Conservation (phyloP, 169 alveolate species). For the Cryptosporidium ubiquitum region DNA sequence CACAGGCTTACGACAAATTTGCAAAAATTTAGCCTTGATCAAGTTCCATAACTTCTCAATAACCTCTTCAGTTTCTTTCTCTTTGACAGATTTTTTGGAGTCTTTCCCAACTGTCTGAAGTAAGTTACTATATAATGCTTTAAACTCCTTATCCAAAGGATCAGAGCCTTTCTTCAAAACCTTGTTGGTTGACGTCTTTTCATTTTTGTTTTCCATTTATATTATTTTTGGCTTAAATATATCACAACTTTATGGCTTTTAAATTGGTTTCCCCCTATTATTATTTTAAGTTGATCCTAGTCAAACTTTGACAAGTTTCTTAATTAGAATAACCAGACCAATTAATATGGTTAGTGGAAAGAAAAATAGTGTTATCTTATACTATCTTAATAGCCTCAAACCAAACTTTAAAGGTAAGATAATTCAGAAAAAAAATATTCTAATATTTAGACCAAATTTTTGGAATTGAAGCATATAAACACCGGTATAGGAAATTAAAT, state of each 20-base stretch:
- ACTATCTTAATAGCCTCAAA: neutral
- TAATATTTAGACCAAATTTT: neutral
- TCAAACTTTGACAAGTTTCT: neutral
- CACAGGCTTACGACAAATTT: constrained; percentile 64
- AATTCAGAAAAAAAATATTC: neutral
- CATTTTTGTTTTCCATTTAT: constrained; percentile 11
- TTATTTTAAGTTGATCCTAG: neutral
- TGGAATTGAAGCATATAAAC: neutral
- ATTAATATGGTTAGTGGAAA: too few relatives aligned
- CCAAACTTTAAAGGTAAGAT: neutral
- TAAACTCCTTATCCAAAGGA: constrained; percentile 30
- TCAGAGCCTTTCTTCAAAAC: constrained; percentile 7
- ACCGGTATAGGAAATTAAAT: neutral
- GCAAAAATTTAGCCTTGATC: constrained; percentile 54
- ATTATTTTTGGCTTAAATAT: neutral
- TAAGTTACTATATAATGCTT: neutral
- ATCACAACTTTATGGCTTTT: neutral
- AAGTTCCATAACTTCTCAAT: constrained; percentile 42
- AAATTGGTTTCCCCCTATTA: neutral
- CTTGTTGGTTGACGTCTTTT: neutral
- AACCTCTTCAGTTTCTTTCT: neutral
- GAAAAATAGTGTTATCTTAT: neutral
- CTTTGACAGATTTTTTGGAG: neutral
- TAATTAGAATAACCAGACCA: neutral
- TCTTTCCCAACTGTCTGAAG: constrained; percentile 37